These are phyloP conservation scores for Suillus paluster DNA, from an alignment of 768 basidiomycete genomes.

Conservation along the genomic window DNA sequence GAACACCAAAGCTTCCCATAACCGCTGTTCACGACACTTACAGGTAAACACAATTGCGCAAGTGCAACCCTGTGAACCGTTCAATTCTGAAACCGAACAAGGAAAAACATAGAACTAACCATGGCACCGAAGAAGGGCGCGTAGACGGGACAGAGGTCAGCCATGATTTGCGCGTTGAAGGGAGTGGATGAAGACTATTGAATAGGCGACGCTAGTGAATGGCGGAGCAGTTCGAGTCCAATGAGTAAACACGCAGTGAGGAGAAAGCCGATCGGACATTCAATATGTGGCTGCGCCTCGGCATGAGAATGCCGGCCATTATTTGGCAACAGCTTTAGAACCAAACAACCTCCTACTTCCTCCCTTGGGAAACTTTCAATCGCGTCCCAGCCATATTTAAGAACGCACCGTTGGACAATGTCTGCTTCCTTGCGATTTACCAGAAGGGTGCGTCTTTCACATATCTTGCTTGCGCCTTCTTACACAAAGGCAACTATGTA, in stretches of 20 bases:
- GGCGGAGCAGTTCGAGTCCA: conserved; percentile 11
- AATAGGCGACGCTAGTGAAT: background rate
- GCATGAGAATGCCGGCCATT: conserved; percentile 9
- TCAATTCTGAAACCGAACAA: conserved; percentile 14
- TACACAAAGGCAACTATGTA: conserved; percentile 12
- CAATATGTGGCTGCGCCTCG: conserved; percentile 18
- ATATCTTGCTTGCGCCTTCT: conserved; percentile 7
- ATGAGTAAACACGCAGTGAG: conserved; percentile 14
- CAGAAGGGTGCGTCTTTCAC: conserved; percentile 48
- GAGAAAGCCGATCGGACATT: conserved; percentile 29
- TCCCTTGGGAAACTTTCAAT: conserved; percentile 4
- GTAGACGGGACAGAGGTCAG: conserved; percentile 91
- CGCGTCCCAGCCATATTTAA: background rate
- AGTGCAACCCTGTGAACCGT: conserved; percentile 78
- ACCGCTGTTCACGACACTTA: conserved; percentile 44
- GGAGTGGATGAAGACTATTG: conserved; percentile 5
- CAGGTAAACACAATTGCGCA: conserved; percentile 98
- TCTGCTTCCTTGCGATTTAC: conserved; percentile 76
- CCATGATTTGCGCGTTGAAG: conserved; percentile 45
- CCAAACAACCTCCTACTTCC: conserved; percentile 31
- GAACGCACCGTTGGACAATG: too few relatives aligned
- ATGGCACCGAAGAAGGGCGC: conserved; percentile 98
- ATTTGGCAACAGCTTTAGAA: conserved; percentile 35
- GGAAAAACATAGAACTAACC: conserved; percentile 51
- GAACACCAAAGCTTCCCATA: background rate